phyloP scores from a whole-genome alignment of 306 rosid species.

The Amphicarpaea edgeworthii region DNA sequence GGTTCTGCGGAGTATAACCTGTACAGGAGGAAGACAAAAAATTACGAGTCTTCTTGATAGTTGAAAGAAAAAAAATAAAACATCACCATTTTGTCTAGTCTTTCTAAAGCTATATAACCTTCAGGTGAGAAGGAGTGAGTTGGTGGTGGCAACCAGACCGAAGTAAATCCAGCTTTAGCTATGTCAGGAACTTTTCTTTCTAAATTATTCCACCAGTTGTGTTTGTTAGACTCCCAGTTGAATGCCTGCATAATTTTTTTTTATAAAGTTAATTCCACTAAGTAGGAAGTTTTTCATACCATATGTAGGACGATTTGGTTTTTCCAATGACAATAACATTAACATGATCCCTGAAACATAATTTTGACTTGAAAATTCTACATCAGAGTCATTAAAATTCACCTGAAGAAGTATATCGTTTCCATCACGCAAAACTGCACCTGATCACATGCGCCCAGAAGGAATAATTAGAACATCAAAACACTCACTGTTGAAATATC shows the following conservation, averaged over 20 bases:
- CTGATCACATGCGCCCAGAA: conserved; percentile 50
- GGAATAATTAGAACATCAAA: conserved; percentile 28
- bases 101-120: conserved; percentile 61
- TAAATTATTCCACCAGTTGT: conserved; percentile 83
- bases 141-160: conserved; percentile 96
- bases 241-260: conserved; percentile 67
- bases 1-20: conserved; percentile 95
- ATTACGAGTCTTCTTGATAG: neutral
- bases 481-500: neutral
- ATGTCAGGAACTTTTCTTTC: conserved; percentile 76
- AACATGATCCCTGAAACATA: neutral
- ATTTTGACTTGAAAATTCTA: neutral
- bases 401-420: conserved; percentile 90
- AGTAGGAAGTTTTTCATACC: too few species aligned
- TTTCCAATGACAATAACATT: neutral
- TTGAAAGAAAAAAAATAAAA: conserved; percentile 27
- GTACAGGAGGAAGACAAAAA: conserved; percentile 18
- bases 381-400: conserved; percentile 33
- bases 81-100: too few species aligned
- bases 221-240: conserved; percentile 92
- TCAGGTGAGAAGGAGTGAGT: conserved; percentile 77
- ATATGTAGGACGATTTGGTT: neutral
- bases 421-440: conserved; percentile 67
- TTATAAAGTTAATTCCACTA: conserved; percentile 27
- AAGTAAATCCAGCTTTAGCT: conserved; percentile 81